A percentile compares a stretch with the other conserved stretches of the same genome.
These are phyloP conservation scores for Cyclospora cayetanensis DNA, from an alignment of 169 alveolate genomes.

Conservation along the genomic window DNA sequence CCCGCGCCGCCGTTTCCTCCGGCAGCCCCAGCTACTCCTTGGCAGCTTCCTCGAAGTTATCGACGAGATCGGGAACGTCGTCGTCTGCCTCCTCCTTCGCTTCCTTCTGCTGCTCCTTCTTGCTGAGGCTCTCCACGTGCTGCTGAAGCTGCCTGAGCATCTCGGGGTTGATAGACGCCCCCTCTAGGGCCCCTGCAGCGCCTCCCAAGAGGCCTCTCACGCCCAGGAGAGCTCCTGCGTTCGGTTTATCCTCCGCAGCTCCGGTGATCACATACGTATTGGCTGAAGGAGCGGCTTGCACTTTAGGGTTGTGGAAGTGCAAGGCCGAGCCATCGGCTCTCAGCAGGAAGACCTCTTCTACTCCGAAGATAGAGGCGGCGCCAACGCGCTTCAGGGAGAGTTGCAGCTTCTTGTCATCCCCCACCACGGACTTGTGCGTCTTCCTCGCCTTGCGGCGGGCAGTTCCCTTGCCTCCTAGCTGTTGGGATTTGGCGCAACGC, in stretches of 20 bases:
- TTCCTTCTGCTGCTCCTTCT: background rate
- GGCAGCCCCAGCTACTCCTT: no score
- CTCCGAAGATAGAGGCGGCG: conserved; percentile 93
- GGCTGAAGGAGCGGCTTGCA: conserved; percentile 94
- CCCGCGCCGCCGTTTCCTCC: no score
- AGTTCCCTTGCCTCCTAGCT: conserved; percentile 97
- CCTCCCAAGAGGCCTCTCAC: background rate
- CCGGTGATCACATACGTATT: conserved; percentile 96
- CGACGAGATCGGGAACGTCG: conserved; percentile 72
- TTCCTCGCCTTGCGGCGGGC: conserved; percentile 94
- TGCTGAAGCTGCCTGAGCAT: conserved; percentile 68
- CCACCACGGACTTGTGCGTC: conserved; percentile 86
- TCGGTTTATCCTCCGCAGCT: conserved; percentile 90
- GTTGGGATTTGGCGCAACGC: conserved; percentile 90
- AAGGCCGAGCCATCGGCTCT: conserved; percentile 94
- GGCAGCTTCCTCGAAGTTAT: conserved; percentile 65
- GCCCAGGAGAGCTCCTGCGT: background rate
- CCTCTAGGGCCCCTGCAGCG: conserved; percentile 17
- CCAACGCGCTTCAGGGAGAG: conserved; percentile 92
- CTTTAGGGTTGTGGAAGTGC: conserved; percentile 93
- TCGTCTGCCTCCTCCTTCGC: conserved; percentile 39
- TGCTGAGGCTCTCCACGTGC: conserved; percentile 35
- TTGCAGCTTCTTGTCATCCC: conserved; percentile 94
- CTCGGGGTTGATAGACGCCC: conserved; percentile 12
- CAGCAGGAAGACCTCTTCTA: conserved; percentile 96